These are phyloP conservation scores for Didymellaceae sp. DNA, from an alignment of 2,329 filamentous ascomycete genomes.

Conservation along the genomic window DNA sequence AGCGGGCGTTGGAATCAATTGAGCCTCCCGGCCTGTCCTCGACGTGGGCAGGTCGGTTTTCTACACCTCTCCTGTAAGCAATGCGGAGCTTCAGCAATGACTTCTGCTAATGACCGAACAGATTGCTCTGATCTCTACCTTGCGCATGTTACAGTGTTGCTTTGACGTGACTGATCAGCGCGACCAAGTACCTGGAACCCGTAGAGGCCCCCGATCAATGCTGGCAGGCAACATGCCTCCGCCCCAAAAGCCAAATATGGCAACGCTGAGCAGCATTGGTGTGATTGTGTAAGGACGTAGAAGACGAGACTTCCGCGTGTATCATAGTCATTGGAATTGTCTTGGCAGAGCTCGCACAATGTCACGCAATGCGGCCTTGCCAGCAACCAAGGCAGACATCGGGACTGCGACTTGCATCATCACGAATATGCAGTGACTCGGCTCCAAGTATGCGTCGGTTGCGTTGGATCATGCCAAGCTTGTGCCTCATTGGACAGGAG, in stretches of 20 bases:
- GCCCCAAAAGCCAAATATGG: neutral
- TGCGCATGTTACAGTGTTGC: neutral
- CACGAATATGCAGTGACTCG: slow-evolving; percentile 1
- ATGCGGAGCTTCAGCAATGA: neutral
- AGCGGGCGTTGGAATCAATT: slow-evolving; percentile 5
- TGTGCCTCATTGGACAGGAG: slow-evolving; percentile 6
- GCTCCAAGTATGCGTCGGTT: neutral
- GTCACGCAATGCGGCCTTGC: neutral
- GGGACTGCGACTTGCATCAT: slow-evolving; percentile 4
- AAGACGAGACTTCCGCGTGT: too few species aligned
- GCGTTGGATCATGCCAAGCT: neutral
- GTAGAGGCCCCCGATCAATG: neutral
- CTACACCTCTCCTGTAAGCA: slow-evolving; percentile 23
- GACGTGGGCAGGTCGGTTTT: slow-evolving; percentile 20
- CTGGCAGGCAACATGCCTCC: too few species aligned
- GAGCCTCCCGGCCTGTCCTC: slow-evolving; percentile 26
- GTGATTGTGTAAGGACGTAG: neutral
- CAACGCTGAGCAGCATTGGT: too few species aligned
- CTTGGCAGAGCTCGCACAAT: neutral
- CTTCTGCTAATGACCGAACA: neutral
- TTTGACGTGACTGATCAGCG: neutral
- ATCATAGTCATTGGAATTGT: too few species aligned
- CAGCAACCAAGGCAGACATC: neutral
- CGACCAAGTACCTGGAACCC: neutral
- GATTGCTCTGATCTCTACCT: neutral